phyloP scores from a whole-genome alignment of 441 rosid genomes.

The Melianthus villosus region DNA sequence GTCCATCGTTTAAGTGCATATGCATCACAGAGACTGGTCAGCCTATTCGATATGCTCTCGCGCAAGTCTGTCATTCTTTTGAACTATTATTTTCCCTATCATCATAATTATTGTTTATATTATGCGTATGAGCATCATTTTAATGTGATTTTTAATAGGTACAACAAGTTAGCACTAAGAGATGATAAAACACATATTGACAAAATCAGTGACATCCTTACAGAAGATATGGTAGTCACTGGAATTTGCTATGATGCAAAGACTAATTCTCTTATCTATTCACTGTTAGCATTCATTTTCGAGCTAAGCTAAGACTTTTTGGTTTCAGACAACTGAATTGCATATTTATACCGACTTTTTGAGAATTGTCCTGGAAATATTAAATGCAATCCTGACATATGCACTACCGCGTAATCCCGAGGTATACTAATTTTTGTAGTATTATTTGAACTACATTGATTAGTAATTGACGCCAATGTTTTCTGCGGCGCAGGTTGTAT shows the following conservation, averaged over 20 bases:
- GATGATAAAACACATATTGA: conserved; percentile 33
- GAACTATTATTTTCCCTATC: background rate
- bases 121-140: background rate
- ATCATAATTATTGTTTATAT: background rate
- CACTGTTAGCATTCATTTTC: no score
- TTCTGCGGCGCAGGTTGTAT: conserved; percentile 51
- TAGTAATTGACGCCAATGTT: no score
- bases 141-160: conserved; percentile 23
- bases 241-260: no score
- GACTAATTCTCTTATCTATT: no score
- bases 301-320: conserved; percentile 13
- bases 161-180: conserved; percentile 62
- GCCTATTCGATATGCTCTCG: conserved; percentile 95
- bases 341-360: conserved; percentile 92
- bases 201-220: conserved; percentile 37
- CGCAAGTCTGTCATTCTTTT: conserved; percentile 74
- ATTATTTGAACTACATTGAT: no score
- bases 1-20: conserved; percentile 87
- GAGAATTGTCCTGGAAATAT: conserved; percentile 88
- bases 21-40: conserved; percentile 94
- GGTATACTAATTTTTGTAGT: conserved; percentile 27
- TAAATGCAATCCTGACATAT: conserved; percentile 87
- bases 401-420: conserved; percentile 94
- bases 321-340: conserved; percentile 73
- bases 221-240: conserved; percentile 56